Evolutionary conservation across 331 rosid genomes (phyloP).

Genomic region (Stylosanthes scabra): DNA sequence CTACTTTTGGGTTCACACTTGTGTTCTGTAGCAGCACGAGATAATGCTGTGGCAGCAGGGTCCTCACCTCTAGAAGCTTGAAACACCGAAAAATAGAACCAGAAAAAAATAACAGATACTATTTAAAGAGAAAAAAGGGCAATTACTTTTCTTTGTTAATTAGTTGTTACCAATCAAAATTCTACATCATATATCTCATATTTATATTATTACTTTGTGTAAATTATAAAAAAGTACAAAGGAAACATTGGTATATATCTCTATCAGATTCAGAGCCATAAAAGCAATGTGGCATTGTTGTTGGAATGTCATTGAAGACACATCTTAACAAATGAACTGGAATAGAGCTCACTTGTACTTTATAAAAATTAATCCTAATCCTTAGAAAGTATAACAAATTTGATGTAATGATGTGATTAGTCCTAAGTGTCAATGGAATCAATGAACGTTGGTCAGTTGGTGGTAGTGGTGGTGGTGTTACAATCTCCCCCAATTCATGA

Average conservation of each 20-base stretch:
- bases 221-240: background rate
- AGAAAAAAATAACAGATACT: background rate
- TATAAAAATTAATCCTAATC: slow-evolving; percentile 47
- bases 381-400: slow-evolving; percentile 33
- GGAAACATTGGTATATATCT: slow-evolving; percentile 31
- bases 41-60: background rate
- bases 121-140: background rate
- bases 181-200: background rate
- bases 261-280: slow-evolving; percentile 31
- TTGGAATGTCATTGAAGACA: slow-evolving; percentile 29
- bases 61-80: background rate
- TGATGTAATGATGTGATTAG: slow-evolving; percentile 29
- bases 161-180: background rate
- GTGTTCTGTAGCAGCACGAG: background rate
- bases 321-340: slow-evolving; percentile 37
- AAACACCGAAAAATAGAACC: slow-evolving; percentile 10
- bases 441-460: slow-evolving; percentile 6
- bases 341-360: slow-evolving; percentile 41
- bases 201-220: background rate
- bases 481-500: slow-evolving; percentile 74
- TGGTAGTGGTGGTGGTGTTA: slow-evolving; percentile 30
- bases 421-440: slow-evolving; percentile 35
- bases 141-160: background rate
- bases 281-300: slow-evolving; percentile 32
- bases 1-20: background rate